Evolutionary conservation across 2,329 filamentous ascomycete genomes (phyloP), one percentile per base, ranked within the genome.

Genomic region (Botrytis paeoniae): DNA sequence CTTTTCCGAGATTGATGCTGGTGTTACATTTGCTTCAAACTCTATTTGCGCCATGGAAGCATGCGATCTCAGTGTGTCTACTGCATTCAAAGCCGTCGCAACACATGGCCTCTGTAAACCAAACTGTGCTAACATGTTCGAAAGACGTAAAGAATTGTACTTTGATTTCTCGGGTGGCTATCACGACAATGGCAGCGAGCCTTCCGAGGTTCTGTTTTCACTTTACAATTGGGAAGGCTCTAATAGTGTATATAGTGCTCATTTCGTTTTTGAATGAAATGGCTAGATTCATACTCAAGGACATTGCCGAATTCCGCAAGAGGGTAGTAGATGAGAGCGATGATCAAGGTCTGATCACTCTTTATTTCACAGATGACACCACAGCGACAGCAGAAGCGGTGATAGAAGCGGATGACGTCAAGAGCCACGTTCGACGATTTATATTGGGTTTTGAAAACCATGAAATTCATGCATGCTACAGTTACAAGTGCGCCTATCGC

Each of bases 401-500:
- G 16, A 45, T 45, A 22, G 18, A 7, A 45, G 7, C 43, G 18
- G 20, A 20, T 9, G 20, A 2, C 0, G 89, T 92, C 78, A 88
- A 89, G 78, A 89, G 87, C 0, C 82, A 83, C 6, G 83, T 87
- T 5, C 83, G 89, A 12, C 79, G 85, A 51, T 78, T 87, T 20
- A 79, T 91, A 7, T 81, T 91, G 4, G 87, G 86, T 0, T 78
- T 83, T 3, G 68, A 77, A 60, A 74, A 78, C 64, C 71, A 71
- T 39, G 70, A 48, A 57, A 71, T 71, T 4, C 61, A 77, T 64
- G 74, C 77, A 12, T 79, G 82, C 1, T 91, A 89, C 78, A 86
- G 85, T 0, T 83, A 86, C 48, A 89, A 90, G 75, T 88, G 88
- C 80, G 89, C 87, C 48, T 92, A 89, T 80, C 85, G 90, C 9